A percentile compares a stretch with the other conserved stretches of the same genome.
These are phyloP conservation scores for Thalassiosira sp. DNA, from an alignment of 352 stramenopile genomes.

Conservation along the genomic window DNA sequence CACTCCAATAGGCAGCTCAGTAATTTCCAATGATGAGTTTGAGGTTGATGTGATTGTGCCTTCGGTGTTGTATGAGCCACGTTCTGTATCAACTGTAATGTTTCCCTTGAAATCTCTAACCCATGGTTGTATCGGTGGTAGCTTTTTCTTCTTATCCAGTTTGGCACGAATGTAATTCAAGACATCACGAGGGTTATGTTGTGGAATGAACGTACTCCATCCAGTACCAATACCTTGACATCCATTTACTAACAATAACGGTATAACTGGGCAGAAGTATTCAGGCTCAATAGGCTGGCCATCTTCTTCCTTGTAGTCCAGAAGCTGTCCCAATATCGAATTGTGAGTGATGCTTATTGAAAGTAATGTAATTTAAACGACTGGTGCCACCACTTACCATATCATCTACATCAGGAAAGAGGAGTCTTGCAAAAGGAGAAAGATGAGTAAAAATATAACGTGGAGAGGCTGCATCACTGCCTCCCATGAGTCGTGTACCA, in stretches of 20 bases:
- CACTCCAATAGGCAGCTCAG: slow-evolving; percentile 92
- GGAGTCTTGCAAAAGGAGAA: slow-evolving; percentile 89
- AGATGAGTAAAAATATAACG: slow-evolving; percentile 99
- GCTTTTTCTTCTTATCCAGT: slow-evolving; percentile 73
- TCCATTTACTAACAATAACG: slow-evolving; percentile 95
- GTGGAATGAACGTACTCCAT: slow-evolving; percentile 81
- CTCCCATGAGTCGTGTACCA: slow-evolving; percentile 94
- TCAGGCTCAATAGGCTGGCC: slow-evolving; percentile 95
- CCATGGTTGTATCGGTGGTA: slow-evolving; percentile 89
- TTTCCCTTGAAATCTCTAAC: slow-evolving; percentile 93
- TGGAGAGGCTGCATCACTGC: slow-evolving; percentile 93
- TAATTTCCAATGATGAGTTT: slow-evolving; percentile 90
- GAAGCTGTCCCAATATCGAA: slow-evolving; percentile 82
- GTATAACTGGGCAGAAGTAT: slow-evolving; percentile 96
- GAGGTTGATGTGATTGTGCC: slow-evolving; percentile 33
- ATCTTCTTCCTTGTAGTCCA: slow-evolving; percentile 95
- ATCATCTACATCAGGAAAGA: slow-evolving; percentile 98
- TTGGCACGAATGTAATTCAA: slow-evolving; percentile 78
- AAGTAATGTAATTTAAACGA: background rate
- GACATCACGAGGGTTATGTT: slow-evolving; percentile 77
- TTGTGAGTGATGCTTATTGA: background rate
- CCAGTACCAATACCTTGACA: slow-evolving; percentile 95
- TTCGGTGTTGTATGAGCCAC: slow-evolving; percentile 52
- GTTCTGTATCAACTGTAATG: slow-evolving; percentile 80
- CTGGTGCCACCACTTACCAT: slow-evolving; percentile 29